phyloP scores from a whole-genome alignment of 2,329 filamentous ascomycete genomes.

The Monilinia laxa region DNA sequence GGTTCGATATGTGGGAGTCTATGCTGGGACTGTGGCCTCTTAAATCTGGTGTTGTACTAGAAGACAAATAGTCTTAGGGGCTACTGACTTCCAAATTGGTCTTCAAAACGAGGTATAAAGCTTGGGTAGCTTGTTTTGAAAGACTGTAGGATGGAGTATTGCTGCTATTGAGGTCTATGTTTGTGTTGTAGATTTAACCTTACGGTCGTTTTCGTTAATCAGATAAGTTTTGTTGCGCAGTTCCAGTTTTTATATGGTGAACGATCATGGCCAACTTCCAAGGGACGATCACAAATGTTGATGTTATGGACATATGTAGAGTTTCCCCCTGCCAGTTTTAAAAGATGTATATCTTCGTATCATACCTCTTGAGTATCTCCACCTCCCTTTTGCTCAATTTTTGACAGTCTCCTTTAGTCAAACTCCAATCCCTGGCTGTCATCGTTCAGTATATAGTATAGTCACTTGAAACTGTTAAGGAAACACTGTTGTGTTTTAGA shows the following conservation, averaged over 20 bases:
- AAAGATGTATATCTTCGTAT: no score
- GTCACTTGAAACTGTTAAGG: no score
- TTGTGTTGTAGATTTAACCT: background rate
- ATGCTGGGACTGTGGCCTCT: slow-evolving; percentile 8
- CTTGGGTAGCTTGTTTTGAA: background rate
- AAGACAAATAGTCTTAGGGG: background rate
- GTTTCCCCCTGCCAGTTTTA: no score
- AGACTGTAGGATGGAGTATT: background rate
- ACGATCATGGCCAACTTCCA: background rate
- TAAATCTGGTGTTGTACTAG: background rate
- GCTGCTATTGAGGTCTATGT: background rate
- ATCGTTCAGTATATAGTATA: background rate
- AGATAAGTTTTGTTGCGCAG: background rate
- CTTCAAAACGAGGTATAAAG: background rate
- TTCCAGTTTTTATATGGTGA: background rate
- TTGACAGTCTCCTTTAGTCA: no score
- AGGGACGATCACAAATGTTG: background rate
- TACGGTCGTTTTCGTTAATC: background rate
- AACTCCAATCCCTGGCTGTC: background rate
- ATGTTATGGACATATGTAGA: background rate
- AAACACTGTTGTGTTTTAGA: background rate
- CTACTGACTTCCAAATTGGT: background rate
- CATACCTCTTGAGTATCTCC: background rate
- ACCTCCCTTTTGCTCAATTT: no score
- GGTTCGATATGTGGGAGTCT: slow-evolving; percentile 32